Base-by-base conservation (phyloP, 2,329 filamentous ascomycete species). In the Aspergillus fischeri region DNA sequence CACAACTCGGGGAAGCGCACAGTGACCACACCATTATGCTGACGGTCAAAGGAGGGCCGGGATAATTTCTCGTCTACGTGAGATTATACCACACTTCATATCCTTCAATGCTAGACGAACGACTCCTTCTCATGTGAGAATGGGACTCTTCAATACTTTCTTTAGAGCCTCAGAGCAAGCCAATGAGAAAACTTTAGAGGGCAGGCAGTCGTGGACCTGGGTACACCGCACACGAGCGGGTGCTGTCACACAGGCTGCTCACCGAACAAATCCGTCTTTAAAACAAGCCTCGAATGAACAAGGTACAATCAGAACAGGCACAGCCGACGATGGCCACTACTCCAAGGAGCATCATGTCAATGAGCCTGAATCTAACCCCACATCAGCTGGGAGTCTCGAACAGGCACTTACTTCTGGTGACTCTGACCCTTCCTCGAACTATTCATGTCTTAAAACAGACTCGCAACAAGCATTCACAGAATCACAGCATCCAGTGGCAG, bases 121-220 rank as follows among this genome's bases (percentile, higher is more conserved):
- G 20, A 25, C 7, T 38, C 32, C 17, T 24, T 47, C 11, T 14
- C 11, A 24, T 10, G 10, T 47, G 44, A 47, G 20, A 17, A 64
- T 64, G 62, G 55, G 59, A 8, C 44, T 62, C 35, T 54, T 64
- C 29, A 53, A 53, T 48, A 53, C 38, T 28, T 47, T 64, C 29
- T 56, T 54, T 48, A 49, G 44, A 49, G 55, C 59, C 11, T 52
- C 58, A 7, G 48, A 49, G 28, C 55, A 55, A 32, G 52, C 24
- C 51, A 50, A 49, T 35, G 49, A 41, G 21, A 42, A 11, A 32
- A 53, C 55, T n/a, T 44, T 27, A 50, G 49, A 38, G 10, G 20
- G 21, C 14, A n/a, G 53, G 42, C 48, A 7, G 51, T 41, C 32
- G 14, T 54, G 49, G 51, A 54, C 52, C 1, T 44, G 53, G 20